phyloP scores from a whole-genome alignment of 495 filamentous ascomycete species.

The Podospora fimiseda region DNA sequence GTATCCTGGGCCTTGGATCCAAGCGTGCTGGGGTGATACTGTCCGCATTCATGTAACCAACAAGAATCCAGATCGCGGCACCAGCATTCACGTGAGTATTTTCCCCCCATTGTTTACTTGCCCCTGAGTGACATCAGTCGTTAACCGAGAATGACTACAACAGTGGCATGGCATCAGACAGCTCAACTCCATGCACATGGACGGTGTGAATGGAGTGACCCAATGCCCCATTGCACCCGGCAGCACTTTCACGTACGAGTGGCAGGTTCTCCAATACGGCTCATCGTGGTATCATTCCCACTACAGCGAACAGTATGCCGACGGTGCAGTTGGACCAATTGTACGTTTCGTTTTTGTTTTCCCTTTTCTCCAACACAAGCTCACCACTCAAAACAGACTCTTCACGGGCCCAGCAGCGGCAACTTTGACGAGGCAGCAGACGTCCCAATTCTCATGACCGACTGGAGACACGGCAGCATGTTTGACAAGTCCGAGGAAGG shows the following conservation, averaged over 20 bases:
- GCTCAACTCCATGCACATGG: constrained; percentile 20
- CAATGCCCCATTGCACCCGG: constrained; percentile 47
- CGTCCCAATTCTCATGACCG: constrained; percentile 37
- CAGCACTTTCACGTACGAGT: constrained; percentile 22
- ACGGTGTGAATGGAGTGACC: constrained; percentile 41
- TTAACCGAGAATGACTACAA: background rate
- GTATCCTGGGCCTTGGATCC: constrained; percentile 47
- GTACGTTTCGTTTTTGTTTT: too few relatives aligned
- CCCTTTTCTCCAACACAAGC: too few relatives aligned
- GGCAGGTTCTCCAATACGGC: constrained; percentile 42
- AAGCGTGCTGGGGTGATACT: constrained; percentile 52
- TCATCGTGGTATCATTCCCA: constrained; percentile 57
- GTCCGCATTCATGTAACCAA: constrained; percentile 47
- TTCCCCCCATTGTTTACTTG: too few relatives aligned
- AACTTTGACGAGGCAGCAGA: constrained; percentile 48
- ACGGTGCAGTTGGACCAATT: constrained; percentile 45
- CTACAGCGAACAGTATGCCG: constrained; percentile 48
- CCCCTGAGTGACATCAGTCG: too few relatives aligned
- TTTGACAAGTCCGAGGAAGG: constrained; percentile 7
- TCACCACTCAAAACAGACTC: constrained; percentile 18
- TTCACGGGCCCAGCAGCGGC: constrained; percentile 42
- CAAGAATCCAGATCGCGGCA: constrained; percentile 21
- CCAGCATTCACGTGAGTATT: constrained; percentile 35
- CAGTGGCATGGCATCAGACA: constrained; percentile 47
- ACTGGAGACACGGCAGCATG: constrained; percentile 36